phyloP scores from a whole-genome alignment of 345 rosid genomes.

The Euphorbia tirucalli region DNA sequence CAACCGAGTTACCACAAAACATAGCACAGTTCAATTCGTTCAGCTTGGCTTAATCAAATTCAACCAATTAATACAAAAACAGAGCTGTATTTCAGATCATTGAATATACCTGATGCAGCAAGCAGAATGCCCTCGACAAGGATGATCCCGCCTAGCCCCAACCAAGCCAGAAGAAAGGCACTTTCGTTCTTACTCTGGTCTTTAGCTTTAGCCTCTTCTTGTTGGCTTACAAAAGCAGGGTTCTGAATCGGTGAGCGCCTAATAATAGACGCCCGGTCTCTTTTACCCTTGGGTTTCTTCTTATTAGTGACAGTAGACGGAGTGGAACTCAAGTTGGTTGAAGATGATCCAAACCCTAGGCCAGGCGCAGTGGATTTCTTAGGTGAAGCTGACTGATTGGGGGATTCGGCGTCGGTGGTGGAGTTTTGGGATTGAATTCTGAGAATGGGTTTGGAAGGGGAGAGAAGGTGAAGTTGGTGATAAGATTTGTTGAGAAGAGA shows the following conservation, averaged over 20 bases:
- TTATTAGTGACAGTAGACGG: constrained; percentile 23
- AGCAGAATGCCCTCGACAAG: constrained; percentile 65
- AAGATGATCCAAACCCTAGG: constrained; percentile 57
- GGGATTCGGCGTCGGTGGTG: constrained; percentile 35
- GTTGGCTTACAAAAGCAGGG: constrained; percentile 48
- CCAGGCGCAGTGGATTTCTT: constrained; percentile 47
- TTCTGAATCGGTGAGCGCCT: constrained; percentile 70
- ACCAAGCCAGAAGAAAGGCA: constrained; percentile 86
- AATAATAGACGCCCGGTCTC: constrained; percentile 50
- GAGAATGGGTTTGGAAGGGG: constrained; percentile 33
- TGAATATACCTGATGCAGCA: constrained; percentile 65
- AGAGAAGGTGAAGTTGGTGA: constrained; percentile 28
- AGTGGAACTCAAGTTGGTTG: constrained; percentile 17
- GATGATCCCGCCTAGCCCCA: constrained; percentile 73
- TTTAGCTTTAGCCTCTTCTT: constrained; percentile 51
- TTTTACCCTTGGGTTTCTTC: constrained; percentile 46
- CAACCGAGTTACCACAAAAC: background rate
- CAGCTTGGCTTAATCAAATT: too few relatives aligned
- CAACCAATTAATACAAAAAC: too few relatives aligned
- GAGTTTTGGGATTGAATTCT: constrained; percentile 43
- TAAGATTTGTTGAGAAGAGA: constrained; percentile 30
- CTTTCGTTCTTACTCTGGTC: constrained; percentile 67
- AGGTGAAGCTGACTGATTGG: constrained; percentile 29
- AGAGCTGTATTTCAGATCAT: too few relatives aligned
- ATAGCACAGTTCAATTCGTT: background rate